Conservation (phyloP, 208 protist species). For the Naegleria gruberi region DNA sequence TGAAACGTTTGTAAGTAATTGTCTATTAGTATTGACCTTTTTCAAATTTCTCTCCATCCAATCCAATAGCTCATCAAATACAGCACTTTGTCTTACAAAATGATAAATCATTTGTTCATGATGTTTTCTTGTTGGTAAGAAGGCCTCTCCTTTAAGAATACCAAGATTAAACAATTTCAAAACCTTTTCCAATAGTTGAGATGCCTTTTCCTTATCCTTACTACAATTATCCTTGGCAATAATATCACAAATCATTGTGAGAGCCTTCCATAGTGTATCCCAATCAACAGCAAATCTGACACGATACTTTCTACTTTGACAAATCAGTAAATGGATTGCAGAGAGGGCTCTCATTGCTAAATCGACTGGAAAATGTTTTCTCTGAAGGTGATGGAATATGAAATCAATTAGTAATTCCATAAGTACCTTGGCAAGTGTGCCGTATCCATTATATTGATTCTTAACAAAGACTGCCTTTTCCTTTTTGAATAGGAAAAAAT, state of each 20-base stretch:
- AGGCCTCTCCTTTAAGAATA: background rate
- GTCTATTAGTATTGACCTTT: background rate
- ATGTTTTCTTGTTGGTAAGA: slow-evolving; percentile 1
- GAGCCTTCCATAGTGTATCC: background rate
- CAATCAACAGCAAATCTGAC: background rate
- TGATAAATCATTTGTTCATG: slow-evolving; percentile 16
- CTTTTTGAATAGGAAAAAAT: slow-evolving; percentile 4
- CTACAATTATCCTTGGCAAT: background rate
- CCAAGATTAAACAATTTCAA: background rate
- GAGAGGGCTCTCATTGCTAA: background rate
- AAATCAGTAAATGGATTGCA: background rate
- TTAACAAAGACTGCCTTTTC: background rate
- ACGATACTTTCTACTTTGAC: background rate
- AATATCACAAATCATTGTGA: background rate
- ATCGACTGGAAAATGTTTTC: background rate
- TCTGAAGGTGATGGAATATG: background rate
- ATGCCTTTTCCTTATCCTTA: background rate
- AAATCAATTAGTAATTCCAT: slow-evolving; percentile 11
- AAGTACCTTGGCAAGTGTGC: background rate
- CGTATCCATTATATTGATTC: background rate
- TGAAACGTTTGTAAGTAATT: background rate
- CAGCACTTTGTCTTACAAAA: background rate
- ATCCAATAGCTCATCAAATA: background rate
- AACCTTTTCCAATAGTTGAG: background rate
- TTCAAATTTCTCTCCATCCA: slow-evolving; percentile 2